Evolutionary conservation across 208 protist genomes (phyloP), one percentile per base, ranked within the genome.

Genomic region (Acanthamoeba royreba): DNA sequence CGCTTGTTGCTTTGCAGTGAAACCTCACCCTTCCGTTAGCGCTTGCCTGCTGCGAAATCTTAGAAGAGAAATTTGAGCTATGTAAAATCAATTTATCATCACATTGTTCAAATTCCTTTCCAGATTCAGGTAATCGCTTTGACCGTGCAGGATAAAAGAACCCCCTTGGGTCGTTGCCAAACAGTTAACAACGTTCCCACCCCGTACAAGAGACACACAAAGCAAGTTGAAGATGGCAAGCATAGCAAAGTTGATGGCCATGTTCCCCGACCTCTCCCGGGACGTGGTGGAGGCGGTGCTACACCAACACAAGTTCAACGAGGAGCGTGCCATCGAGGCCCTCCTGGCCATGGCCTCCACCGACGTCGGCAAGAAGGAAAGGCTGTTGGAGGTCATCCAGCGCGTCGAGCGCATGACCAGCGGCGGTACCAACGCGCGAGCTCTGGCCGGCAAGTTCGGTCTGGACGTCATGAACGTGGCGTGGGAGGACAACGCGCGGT

Each of bases 401-500:
- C 38, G 46, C 17, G 86, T 92, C 7, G 45, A 55, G 86, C 86
- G 86, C 15, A 92, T 92, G 86, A 40, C 19, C 9, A 13, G 31
- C 86, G 86, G 45, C 42, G n/a, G 66, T 25, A 47, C 86, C 38
- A 66, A 92, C 47, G 86, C 86, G 0, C 38, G 42, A 9, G 25
- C 45, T 19, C 58, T 92, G 53, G 86, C 55, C 15, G 52, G 55
- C 52, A 92, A 92, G 42, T 52, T 55, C 40, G 86, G 86, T 19
- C 40, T 92, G 9, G 45, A 74, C 86, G 55, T 92, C 2, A 63
- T 53, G 45, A 31, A 11, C 52, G 86, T 92, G n/a, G 55, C 53
- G 7, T 92, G 86, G 86, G 86, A 92, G 31, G 86, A 92, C 86
- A 77, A 74, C 58, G 86, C 28, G 17, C 52, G 86, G 13, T 66